Percentiles rank a stretch among this genome's conserved stretches.
These are phyloP conservation scores for Calonectria pseudoreteaudii DNA, from an alignment of 2,329 filamentous ascomycete genomes.

Conservation along the genomic window DNA sequence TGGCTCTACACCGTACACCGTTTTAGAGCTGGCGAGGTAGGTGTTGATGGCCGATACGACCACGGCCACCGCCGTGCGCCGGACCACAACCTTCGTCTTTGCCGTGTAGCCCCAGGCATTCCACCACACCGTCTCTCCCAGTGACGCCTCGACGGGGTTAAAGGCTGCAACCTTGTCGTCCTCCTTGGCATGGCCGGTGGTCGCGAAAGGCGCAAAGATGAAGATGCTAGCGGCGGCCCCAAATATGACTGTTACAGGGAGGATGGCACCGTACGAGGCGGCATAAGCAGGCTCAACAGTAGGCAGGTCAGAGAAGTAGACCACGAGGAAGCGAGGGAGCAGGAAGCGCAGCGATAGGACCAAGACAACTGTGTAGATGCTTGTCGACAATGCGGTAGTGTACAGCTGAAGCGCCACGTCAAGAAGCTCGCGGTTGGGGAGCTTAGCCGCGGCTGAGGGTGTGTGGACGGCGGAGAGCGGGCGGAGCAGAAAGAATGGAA, in stretches of 20 bases:
- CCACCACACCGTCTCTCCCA: conserved; percentile 77
- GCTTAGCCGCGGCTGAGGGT: conserved; percentile 55
- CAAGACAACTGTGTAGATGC: conserved; percentile 80
- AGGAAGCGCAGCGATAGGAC: conserved; percentile 76
- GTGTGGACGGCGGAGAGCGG: conserved; percentile 74
- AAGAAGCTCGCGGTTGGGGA: conserved; percentile 74
- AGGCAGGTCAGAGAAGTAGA: conserved; percentile 79
- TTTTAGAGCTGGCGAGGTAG: conserved; percentile 73
- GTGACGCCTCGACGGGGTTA: conserved; percentile 72
- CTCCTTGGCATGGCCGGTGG: conserved; percentile 60
- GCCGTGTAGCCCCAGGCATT: conserved; percentile 78
- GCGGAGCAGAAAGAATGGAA: conserved; percentile 82
- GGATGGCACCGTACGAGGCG: conserved; percentile 69
- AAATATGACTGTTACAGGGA: conserved; percentile 69
- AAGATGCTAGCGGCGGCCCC: conserved; percentile 81
- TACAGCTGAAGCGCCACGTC: conserved; percentile 73
- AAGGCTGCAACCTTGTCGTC: conserved; percentile 66
- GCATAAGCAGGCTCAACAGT: conserved; percentile 76
- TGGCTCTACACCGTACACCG: conserved; percentile 76
- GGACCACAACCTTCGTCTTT: conserved; percentile 72
- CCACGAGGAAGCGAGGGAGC: conserved; percentile 78
- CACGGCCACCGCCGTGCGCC: conserved; percentile 71
- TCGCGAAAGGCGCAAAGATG: conserved; percentile 78
- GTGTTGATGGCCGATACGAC: conserved; percentile 69
- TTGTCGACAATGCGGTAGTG: conserved; percentile 75